Conservation (phyloP, 2,329 filamentous ascomycete genomes). For the Talaromyces verruculosus region DNA sequence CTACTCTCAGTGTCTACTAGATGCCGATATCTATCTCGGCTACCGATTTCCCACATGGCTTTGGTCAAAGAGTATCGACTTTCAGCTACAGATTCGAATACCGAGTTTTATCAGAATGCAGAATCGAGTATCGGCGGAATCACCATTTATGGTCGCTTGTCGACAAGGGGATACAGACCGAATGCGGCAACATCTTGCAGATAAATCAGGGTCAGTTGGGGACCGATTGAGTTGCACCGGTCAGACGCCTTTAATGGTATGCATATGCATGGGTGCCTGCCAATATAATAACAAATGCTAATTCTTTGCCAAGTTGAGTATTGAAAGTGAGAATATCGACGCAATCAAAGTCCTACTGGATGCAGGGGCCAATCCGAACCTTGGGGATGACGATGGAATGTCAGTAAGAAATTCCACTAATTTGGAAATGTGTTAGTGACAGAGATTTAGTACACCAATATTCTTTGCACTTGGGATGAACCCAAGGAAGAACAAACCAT, state of each 20-base stretch:
- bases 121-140: not conserved
- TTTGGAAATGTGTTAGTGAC: not conserved
- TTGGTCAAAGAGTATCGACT: conserved; percentile 8
- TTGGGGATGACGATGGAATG: conserved; percentile 13
- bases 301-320: not conserved
- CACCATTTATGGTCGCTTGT: not conserved
- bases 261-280: too few species aligned
- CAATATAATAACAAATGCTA: too few species aligned
- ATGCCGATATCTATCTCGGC: not conserved
- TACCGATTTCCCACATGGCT: conserved; percentile 12
- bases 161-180: not conserved
- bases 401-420: not conserved
- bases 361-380: not conserved
- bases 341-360: conserved; percentile 1
- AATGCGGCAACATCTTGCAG: not conserved
- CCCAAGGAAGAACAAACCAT: conserved; percentile 1
- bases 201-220: not conserved
- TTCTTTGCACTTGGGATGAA: conserved; percentile 12
- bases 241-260: not conserved
- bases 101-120: conserved; percentile 9
- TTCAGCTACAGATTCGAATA: not conserved
- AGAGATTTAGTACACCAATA: not conserved
- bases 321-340: not conserved
- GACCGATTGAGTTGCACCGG: not conserved
- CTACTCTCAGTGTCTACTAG: not conserved